A percentile compares a stretch with the other conserved stretches of the same genome.
Conservation (phyloP, 2,329 filamentous ascomycete species). For the Didymella pinodella region DNA sequence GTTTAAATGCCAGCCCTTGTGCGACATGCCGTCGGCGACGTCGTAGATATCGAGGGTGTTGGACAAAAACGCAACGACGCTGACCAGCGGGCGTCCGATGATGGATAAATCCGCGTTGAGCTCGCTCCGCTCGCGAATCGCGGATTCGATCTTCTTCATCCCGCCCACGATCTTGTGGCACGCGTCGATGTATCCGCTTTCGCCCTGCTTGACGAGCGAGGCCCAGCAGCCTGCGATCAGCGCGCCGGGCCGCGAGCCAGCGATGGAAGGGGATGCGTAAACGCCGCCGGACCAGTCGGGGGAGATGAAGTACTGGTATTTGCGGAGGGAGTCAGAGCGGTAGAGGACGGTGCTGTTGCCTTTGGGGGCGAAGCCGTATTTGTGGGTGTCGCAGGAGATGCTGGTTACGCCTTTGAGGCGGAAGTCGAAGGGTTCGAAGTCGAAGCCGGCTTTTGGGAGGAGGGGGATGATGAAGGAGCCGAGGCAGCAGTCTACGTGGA, state of each 20-base stretch:
- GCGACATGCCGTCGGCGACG: conserved; percentile 85
- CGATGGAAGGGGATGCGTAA: conserved; percentile 91
- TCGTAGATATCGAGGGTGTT: conserved; percentile 91
- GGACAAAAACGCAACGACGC: conserved; percentile 87
- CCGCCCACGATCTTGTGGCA: conserved; percentile 89
- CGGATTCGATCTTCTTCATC: conserved; percentile 79
- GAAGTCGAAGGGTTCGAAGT: conserved; percentile 90
- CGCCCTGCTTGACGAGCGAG: conserved; percentile 85
- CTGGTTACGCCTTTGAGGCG: conserved; percentile 90
- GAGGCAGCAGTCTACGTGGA: conserved; percentile 97
- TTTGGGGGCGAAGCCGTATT: conserved; percentile 98
- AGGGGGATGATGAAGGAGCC: conserved; percentile 94
- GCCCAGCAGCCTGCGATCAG: conserved; percentile 97
- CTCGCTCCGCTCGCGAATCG: conserved; percentile 73
- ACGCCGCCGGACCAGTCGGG: conserved; percentile 96
- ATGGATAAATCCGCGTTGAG: conserved; percentile 78
- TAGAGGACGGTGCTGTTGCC: conserved; percentile 95
- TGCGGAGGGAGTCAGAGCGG: conserved; percentile 77
- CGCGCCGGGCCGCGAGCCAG: conserved; percentile 89
- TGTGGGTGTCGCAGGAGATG: conserved; percentile 97
- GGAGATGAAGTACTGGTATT: conserved; percentile 95
- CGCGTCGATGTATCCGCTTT: conserved; percentile 84
- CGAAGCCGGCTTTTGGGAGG: conserved; percentile 92
- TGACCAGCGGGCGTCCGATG: conserved; percentile 85
- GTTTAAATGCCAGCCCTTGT: conserved; percentile 93